Evolutionary conservation across 495 filamentous ascomycete species (phyloP).

Genomic region (Podospora conica): DNA sequence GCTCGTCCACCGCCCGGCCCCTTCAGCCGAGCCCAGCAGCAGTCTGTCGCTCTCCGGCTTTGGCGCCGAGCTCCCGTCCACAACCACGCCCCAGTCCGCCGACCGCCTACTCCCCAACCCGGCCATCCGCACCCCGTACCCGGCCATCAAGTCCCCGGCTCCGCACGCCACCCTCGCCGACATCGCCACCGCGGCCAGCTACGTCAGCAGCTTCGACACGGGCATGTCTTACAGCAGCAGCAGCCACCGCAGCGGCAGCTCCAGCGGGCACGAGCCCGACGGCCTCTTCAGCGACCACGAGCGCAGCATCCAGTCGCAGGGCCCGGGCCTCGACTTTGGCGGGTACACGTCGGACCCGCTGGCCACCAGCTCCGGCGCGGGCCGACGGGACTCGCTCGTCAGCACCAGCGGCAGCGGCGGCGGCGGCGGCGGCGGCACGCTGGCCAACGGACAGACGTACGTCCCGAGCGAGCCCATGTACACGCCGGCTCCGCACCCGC

Average conservation of each 20-base stretch:
- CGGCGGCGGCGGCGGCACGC: slow-evolving; percentile 8
- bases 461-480: slow-evolving; percentile 17
- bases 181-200: slow-evolving; percentile 19
- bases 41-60: slow-evolving; percentile 35
- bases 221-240: slow-evolving; percentile 12
- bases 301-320: slow-evolving; percentile 20
- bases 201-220: slow-evolving; percentile 14
- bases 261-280: background rate
- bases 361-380: background rate
- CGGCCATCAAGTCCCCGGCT: slow-evolving; percentile 20
- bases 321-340: slow-evolving; percentile 16
- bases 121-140: slow-evolving; percentile 23
- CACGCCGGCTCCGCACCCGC: background rate
- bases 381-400: background rate
- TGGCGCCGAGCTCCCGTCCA: slow-evolving; percentile 33
- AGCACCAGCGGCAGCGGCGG: slow-evolving; percentile 13
- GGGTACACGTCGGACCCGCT: slow-evolving; percentile 18
- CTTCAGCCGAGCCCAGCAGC: slow-evolving; percentile 25
- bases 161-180: slow-evolving; percentile 17
- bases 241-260: background rate
- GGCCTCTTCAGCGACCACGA: slow-evolving; percentile 16
- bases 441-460: slow-evolving; percentile 24
- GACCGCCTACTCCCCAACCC: slow-evolving; percentile 39
- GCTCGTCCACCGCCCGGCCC: slow-evolving; percentile 34
- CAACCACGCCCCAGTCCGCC: slow-evolving; percentile 9